Conservation (phyloP, 2,329 filamentous ascomycete genomes). For the Phialophora macrospora region DNA sequence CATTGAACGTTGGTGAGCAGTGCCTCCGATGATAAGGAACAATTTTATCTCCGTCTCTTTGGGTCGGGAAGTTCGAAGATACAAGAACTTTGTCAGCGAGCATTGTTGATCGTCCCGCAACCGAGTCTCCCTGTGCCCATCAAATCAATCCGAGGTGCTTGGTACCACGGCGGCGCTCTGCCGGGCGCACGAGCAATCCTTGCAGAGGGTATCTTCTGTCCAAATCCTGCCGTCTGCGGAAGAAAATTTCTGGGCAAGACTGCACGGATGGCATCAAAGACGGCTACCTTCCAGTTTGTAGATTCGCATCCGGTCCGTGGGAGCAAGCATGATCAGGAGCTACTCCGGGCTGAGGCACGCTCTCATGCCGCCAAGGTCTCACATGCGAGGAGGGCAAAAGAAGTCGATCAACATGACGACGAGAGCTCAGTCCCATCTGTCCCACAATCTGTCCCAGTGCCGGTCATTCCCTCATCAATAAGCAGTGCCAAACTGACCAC, state of each 20-base stretch:
- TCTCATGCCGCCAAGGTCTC: conserved; percentile 5
- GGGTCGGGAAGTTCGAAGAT: neutral
- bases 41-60: neutral
- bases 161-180: no score
- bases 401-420: neutral
- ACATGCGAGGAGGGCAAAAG: neutral
- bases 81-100: neutral
- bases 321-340: conserved; percentile 1
- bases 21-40: neutral
- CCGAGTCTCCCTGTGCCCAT: no score
- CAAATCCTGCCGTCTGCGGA: neutral
- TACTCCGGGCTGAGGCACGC: neutral
- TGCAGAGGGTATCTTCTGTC: no score
- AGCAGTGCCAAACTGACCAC: neutral
- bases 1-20: neutral
- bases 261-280: neutral
- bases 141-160: no score
- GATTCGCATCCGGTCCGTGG: neutral
- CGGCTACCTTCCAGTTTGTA: neutral
- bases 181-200: no score
- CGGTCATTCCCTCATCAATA: neutral
- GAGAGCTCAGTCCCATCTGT: neutral
- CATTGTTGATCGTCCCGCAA: neutral
- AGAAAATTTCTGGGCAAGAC: neutral
- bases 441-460: neutral